Conservation (phyloP, 2,329 filamentous ascomycete species). For the Neoscytalidium dimidiatum region DNA sequence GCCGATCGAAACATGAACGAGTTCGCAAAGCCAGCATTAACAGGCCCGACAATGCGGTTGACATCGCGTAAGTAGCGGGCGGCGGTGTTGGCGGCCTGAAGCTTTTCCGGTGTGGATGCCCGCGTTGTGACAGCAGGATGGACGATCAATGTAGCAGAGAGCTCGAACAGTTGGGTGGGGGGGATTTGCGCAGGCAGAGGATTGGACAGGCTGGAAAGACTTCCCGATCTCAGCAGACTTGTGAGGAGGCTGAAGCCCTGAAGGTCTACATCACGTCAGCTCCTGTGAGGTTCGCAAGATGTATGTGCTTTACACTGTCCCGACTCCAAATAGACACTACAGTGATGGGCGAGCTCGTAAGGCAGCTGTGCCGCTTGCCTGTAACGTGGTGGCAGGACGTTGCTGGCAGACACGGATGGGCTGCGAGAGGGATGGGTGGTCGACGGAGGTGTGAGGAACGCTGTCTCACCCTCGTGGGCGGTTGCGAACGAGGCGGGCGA, state of each 20-base stretch:
- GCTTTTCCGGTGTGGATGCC: conserved; percentile 60
- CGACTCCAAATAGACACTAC: conserved; percentile 38
- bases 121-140: conserved; percentile 80
- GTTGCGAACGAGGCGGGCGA: conserved; percentile 13
- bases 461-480: conserved; percentile 2
- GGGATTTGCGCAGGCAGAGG: conserved; percentile 62
- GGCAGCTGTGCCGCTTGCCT: conserved; percentile 35
- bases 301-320: conserved; percentile 30
- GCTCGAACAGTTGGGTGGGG: conserved; percentile 69
- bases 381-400: conserved; percentile 10
- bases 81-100: conserved; percentile 66
- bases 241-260: conserved; percentile 37
- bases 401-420: background rate
- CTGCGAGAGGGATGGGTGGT: background rate
- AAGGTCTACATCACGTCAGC: conserved; percentile 27
- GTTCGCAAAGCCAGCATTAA: conserved; percentile 67
- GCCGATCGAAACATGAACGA: conserved; percentile 68
- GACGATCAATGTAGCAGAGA: conserved; percentile 79
- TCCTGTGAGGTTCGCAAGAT: background rate
- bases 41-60: conserved; percentile 64
- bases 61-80: conserved; percentile 71
- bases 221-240: conserved; percentile 34
- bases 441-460: conserved; percentile 4
- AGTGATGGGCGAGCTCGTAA: conserved; percentile 38
- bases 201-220: conserved; percentile 35